phyloP scores from a whole-genome alignment of 768 basidiomycete species.

The Trametes maxima region DNA sequence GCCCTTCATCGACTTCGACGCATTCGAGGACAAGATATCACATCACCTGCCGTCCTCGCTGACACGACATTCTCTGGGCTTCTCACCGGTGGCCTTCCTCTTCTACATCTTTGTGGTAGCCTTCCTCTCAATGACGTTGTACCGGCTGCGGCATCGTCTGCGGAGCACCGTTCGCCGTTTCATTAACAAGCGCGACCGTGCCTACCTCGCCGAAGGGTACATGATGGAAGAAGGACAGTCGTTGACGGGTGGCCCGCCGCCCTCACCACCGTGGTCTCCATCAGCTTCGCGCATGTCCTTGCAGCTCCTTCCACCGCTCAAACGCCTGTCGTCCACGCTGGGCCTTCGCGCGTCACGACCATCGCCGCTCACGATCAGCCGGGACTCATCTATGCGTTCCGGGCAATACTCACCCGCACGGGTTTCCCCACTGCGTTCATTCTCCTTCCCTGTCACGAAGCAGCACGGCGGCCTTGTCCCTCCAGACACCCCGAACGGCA shows the following conservation, averaged over 20 bases:
- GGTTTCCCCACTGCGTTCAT: slow-evolving; percentile 31
- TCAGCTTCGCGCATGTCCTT: slow-evolving; percentile 49
- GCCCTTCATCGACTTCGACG: slow-evolving; percentile 57
- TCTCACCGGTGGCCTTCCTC: slow-evolving; percentile 66
- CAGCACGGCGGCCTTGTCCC: slow-evolving; percentile 12
- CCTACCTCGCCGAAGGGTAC: slow-evolving; percentile 29
- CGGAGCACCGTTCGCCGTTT: slow-evolving; percentile 46
- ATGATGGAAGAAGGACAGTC: slow-evolving; percentile 37
- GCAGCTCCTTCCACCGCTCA: slow-evolving; percentile 28
- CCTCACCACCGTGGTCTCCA: slow-evolving; percentile 46
- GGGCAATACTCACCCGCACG: slow-evolving; percentile 30
- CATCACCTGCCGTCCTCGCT: slow-evolving; percentile 69
- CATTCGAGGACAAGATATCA: slow-evolving; percentile 63
- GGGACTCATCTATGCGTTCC: slow-evolving; percentile 24
- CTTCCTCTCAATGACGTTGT: slow-evolving; percentile 46
- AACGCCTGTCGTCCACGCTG: slow-evolving; percentile 23
- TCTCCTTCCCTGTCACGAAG: slow-evolving; percentile 25
- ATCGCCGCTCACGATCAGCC: slow-evolving; percentile 24
- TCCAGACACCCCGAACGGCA: slow-evolving; percentile 23
- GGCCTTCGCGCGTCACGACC: slow-evolving; percentile 21
- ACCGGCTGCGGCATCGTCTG: slow-evolving; percentile 61
- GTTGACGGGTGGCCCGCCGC: slow-evolving; percentile 21
- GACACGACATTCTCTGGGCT: slow-evolving; percentile 66
- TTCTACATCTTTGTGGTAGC: slow-evolving; percentile 52
- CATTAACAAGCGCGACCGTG: slow-evolving; percentile 31